Evolutionary conservation across 2,329 filamentous ascomycete genomes (phyloP), one percentile per base, ranked within the genome.

Genomic region (Trichoderma brevicompactum): DNA sequence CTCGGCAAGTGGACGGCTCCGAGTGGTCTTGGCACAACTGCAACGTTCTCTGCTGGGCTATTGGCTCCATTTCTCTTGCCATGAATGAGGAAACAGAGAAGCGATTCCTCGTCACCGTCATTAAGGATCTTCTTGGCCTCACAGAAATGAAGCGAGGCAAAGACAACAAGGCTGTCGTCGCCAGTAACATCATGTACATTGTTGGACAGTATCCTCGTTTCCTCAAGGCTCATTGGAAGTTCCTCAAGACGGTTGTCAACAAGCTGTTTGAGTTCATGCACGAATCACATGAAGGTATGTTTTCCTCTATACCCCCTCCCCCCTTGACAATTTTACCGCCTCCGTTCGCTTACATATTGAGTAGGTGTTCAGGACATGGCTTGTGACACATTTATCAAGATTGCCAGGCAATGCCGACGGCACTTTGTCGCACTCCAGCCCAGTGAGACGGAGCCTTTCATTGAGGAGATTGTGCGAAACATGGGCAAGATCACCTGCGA

Each of bases 221-320:
- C 81, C 82, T 99, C 73, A 99, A 99, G 82, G 95, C 95, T 1
- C 95, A 99, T 78, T 99, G 95, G 95, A 99, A 99, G 78, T 99
- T 99, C 81, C 83, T 99, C 65, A 99, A 99, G 87, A 99, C 95
- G 2, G 95, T 99, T 17, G 95, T 99, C 74, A 99, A 99, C 81
- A 99, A 99, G 82, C 86, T 99, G 5, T 99, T 99, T 74, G 95
- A 99, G 81, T 99, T 99, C 76, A 99, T 99, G 95, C 95, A 99
- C 78, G 95, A 99, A 79, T 98, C 95, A 1, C 95, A 99, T 74
- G 95, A 99, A 82, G 95, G 92, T 89, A 79, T 72, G 34, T 77
- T 46, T 28, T 13, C 38, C 50, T 4, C 10, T 13, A 15, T 38
- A n/a, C 48, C 8, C 23, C 23, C 23, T 46, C 8, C 23, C 23